A percentile compares a stretch with the other conserved stretches of the same genome.
Evolutionary conservation across 495 filamentous ascomycete species (phyloP).

Genomic region (Aspergillus incahuasiensis): DNA sequence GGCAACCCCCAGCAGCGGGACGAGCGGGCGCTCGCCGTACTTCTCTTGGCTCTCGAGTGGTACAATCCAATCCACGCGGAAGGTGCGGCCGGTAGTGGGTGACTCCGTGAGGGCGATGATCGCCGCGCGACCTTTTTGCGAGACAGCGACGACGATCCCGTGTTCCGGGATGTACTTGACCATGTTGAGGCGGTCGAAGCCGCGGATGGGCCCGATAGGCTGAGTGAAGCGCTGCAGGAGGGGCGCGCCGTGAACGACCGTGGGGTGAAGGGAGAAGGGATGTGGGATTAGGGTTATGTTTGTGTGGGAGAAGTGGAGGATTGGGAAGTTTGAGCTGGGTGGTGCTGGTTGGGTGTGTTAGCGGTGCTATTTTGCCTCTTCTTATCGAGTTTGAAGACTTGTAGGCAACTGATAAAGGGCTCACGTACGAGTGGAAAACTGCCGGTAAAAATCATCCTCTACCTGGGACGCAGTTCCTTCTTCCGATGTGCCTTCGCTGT

Average conservation of each 20-base stretch:
- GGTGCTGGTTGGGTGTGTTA: conserved; percentile 19
- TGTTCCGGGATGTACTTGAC: conserved; percentile 71
- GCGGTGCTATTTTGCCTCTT: background rate
- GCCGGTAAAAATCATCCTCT: background rate
- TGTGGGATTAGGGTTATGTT: conserved; percentile 55
- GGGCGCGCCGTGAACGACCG: conserved; percentile 43
- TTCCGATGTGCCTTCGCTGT: conserved; percentile 6
- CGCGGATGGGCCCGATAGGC: conserved; percentile 31
- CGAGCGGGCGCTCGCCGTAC: conserved; percentile 35
- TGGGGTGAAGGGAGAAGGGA: conserved; percentile 38
- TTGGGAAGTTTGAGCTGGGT: conserved; percentile 29
- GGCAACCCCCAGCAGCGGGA: conserved; percentile 50
- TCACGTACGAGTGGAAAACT: conserved; percentile 21
- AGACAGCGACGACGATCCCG: conserved; percentile 68
- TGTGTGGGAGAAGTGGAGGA: conserved; percentile 56
- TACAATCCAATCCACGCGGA: conserved; percentile 55
- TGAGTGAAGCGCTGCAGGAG: conserved; percentile 41
- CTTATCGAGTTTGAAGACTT: background rate
- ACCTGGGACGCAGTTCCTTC: background rate
- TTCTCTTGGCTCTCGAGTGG: conserved; percentile 48
- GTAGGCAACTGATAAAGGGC: no score
- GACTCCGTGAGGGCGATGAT: conserved; percentile 64
- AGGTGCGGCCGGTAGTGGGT: conserved; percentile 31
- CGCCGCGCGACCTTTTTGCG: conserved; percentile 68
- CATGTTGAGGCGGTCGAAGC: conserved; percentile 71